Conservation (phyloP, 306 rosid species). For the Quercus rubra region DNA sequence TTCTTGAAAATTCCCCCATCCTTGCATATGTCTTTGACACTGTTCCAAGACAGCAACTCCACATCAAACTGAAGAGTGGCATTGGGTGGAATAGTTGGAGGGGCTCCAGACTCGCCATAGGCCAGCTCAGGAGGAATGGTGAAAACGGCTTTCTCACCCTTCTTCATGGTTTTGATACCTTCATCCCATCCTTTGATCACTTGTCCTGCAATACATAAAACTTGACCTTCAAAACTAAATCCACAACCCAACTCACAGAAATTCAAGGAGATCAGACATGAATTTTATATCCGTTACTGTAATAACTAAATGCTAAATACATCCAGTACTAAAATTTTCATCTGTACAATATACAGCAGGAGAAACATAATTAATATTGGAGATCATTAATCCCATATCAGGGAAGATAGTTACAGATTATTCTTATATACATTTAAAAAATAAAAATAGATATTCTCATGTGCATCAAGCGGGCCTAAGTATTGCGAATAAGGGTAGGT, state of each 20-base stretch:
- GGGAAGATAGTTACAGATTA: too few relatives aligned
- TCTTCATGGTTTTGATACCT: conserved; percentile 89
- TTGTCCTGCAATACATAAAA: conserved; percentile 36
- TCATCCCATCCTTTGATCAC: conserved; percentile 93
- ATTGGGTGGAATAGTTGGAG: conserved; percentile 86
- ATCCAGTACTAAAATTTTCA: too few relatives aligned
- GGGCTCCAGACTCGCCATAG: conserved; percentile 77
- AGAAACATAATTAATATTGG: too few relatives aligned
- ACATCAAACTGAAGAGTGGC: conserved; percentile 86
- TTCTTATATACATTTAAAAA: too few relatives aligned
- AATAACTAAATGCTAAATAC: too few relatives aligned
- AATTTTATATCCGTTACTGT: background rate
- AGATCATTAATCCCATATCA: too few relatives aligned
- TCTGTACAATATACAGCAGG: too few relatives aligned
- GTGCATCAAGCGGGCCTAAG: too few relatives aligned
- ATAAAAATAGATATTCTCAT: too few relatives aligned
- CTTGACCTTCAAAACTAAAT: background rate
- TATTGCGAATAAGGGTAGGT: too few relatives aligned
- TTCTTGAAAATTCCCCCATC: conserved; percentile 92
- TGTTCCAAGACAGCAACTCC: conserved; percentile 83
- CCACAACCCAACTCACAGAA: background rate
- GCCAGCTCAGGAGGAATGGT: conserved; percentile 36
- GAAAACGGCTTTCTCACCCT: conserved; percentile 65
- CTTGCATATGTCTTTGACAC: conserved; percentile 78
- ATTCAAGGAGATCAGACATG: background rate